phyloP scores from a whole-genome alignment of 2,329 filamentous ascomycete genomes.

The Alternaria solani region DNA sequence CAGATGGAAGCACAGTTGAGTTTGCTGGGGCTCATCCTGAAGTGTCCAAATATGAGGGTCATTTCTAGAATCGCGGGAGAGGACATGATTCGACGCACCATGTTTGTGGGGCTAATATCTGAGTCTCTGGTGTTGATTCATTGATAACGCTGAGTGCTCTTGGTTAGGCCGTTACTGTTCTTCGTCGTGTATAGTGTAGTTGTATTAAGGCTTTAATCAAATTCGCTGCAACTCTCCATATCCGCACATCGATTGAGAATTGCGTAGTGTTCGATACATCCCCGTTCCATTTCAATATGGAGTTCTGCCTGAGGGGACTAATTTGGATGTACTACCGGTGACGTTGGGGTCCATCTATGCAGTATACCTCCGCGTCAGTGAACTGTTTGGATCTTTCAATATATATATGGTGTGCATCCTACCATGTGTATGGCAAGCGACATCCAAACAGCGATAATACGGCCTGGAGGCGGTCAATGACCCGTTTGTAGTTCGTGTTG shows the following conservation, averaged over 20 bases:
- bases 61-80: background rate
- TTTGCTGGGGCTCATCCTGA: background rate
- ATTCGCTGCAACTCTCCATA: background rate
- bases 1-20: constrained; percentile 18
- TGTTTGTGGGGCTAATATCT: background rate
- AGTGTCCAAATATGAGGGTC: background rate
- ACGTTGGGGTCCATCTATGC: fast-evolving
- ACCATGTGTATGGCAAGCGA: background rate
- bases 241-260: background rate
- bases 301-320: background rate
- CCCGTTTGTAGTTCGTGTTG: background rate
- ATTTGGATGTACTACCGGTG: background rate
- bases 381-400: background rate
- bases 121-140: background rate
- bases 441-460: fast-evolving
- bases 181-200: background rate
- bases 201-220: background rate
- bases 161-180: background rate
- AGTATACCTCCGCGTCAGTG: background rate
- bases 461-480: background rate
- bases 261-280: background rate
- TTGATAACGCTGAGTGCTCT: no score
- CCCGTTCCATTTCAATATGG: background rate
- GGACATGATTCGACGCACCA: background rate
- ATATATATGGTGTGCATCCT: background rate